Evolutionary conservation across 768 basidiomycete genomes (phyloP).

Genomic region (Amanita brunnescens): DNA sequence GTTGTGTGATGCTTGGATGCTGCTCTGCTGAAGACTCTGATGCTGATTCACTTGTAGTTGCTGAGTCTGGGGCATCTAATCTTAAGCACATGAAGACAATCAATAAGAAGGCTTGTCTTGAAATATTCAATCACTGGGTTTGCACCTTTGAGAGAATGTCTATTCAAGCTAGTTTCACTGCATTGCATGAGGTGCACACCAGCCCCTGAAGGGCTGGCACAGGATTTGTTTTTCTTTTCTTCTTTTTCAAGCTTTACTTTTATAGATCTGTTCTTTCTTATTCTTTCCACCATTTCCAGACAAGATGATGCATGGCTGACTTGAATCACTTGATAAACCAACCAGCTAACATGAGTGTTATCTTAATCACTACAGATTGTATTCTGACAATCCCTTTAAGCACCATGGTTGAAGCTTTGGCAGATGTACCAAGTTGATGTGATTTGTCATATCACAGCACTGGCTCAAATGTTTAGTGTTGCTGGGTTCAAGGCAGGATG

Average conservation of each 20-base stretch:
- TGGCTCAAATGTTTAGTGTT: too few relatives aligned
- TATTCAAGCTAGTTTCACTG: background rate
- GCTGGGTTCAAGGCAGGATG: background rate
- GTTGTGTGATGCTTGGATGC: too few relatives aligned
- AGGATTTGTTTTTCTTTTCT: background rate
- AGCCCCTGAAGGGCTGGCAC: background rate
- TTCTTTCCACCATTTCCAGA: background rate
- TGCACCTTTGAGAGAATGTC: background rate
- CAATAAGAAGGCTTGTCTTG: background rate
- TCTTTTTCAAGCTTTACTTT: background rate
- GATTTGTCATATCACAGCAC: background rate
- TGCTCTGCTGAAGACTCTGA: background rate
- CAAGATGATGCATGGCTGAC: too few relatives aligned
- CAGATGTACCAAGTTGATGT: background rate
- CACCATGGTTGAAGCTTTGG: background rate
- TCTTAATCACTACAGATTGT: too few relatives aligned
- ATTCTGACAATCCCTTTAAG: too few relatives aligned
- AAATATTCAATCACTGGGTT: background rate
- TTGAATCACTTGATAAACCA: background rate
- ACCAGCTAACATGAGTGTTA: background rate
- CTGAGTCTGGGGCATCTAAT: background rate
- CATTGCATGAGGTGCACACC: too few relatives aligned
- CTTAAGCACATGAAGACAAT: background rate
- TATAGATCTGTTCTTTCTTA: background rate
- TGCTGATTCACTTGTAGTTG: background rate